Base-by-base conservation (phyloP, 2,329 filamentous ascomycete species). In the Aspergillus fructus region DNA sequence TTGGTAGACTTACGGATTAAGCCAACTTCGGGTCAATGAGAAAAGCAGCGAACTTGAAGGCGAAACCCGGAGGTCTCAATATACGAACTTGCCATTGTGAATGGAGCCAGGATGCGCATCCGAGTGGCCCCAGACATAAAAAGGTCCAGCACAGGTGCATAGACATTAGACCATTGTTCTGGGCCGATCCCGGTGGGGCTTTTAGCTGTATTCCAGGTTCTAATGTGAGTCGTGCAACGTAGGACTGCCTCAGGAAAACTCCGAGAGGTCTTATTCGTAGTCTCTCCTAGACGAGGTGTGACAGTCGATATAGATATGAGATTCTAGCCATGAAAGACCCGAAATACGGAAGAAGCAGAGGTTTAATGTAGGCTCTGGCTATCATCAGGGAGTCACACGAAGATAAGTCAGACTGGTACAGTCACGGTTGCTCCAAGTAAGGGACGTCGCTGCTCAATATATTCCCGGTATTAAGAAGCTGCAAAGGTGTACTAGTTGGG, bases 161-260 rank as follows among this genome's bases (percentile, higher is more conserved):
- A n/a, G 15, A 21, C 48, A 37, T 51, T 43, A 39, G 33, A 30
- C 34, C 37, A 51, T 33, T n/a, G 37, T 24, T 43, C 49, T 21
- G 21, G 27, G 27, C 27, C 17, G 27, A 33, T 3, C 9, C 19
- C n/a, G 8, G 15, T 15, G 37, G n/a, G 12, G 12, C 7, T 11
- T 50, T 12, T 19, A 24, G 27, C 6, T 57, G 47, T 37, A 27
- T 40, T 27, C 3, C 13, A 23, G 23, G 21, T 8, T 30, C 13
- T 8, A n/a, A 11, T 21, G 17, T 41, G 33, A 51, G 30, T 43
- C 13, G 30, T 47, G 30, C 15, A 43, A 49, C 33, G 59, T 55
- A 39, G 42, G 33, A 58, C 55, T 50, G 34, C 27, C 12, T 19
- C 34, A 60, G 55, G 48, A 51, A 63, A 63, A 59, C 59, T 64